Base-by-base conservation (phyloP, 306 rosid species). In the Mucuna pruriens region DNA sequence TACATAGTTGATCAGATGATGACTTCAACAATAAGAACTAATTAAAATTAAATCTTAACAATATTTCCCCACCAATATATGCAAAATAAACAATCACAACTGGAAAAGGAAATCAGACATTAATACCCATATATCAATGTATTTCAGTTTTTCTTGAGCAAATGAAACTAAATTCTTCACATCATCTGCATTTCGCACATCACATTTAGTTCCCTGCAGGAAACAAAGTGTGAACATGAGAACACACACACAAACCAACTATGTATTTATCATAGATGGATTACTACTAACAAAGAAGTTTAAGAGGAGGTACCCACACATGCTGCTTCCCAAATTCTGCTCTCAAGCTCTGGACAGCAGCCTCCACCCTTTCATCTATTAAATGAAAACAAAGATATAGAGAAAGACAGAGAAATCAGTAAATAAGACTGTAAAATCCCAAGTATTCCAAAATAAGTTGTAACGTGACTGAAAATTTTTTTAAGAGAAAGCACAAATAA, bases 121-220 rank as follows among this genome's bases (percentile, higher is more conserved):
- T 67, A 70, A 65, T 91, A 94, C 99, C 99, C 99, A 95, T 80
- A 93, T 89, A 79, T 95, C 99, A 82, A 95, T 84, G 86, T 90
- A 85, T 79, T 86, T 89, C 71, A 92, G 87, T 33, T 88, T 91
- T 79, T 80, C 92, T 86, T 91, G 90, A 9, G 90, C 92, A 88
- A 89, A 95, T 40, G 88, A 80, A 77, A 95, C 99, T 85, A 95
- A 86, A 78, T 87, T 85, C 82, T 86, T 95, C 84, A 95, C 95
- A 84, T 93, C 95, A 58, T 89, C 90, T 81, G 88, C 99, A 61
- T 88, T 89, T 87, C 81, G 90, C 46, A 95, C 97, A 71, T 95
- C 99, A 82, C 99, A 95, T 81, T 39, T 81, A 52, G 94, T 88
- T 45, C 97, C 99, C 99, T 95, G 88, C 71, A 38, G 25, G 72